Evolutionary conservation across 108 stramenopile species (phyloP), one percentile per base, ranked within the genome.

Genomic region (Nitzschia sp.): DNA sequence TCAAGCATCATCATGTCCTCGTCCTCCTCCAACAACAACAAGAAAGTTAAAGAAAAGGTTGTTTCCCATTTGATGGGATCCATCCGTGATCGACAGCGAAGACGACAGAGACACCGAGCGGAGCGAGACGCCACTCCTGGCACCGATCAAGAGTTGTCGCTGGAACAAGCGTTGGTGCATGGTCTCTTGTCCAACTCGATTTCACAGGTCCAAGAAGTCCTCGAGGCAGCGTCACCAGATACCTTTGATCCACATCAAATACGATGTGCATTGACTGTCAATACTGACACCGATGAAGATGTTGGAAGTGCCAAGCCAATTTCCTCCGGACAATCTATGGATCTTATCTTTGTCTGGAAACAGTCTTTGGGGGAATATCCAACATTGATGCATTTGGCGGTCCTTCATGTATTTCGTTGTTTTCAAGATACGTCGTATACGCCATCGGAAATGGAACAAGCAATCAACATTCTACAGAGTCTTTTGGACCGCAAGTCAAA

Each of bases 371-470:
- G 67, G 26, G 54, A 67, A 21, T n/a, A 11, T 14, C 67, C 67
- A 15, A 67, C 67, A 0, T 14, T 53, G 54, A 22, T 67, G 10
- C 67, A 67, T 43, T 2, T 67, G 53, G 54, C 54, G 8, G 54
- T 67, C 51, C 38, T 67, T 5, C 55, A 56, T 24, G 41, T 67
- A 1, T 67, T 41, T 67, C 67, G 56, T 67, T 46, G 39, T 9
- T 7, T 34, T 34, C 50, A n/a, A 9, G 22, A 58, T 17, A 17
- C 14, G 1, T 17, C 14, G 2, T 48, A 15, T 48, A 48, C 46
- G 2, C 64, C 29, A 3, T 39, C 37, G 15, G 48, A 46, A 52
- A 14, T 65, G 15, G 51, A 25, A 38, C 24, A 34, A 51, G 64
- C 64, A 14, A 15, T 65, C 10, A 14, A 34, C 7, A 65, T 65